Evolutionary conservation across 148 eudicot species (phyloP), one percentile per base, ranked within the genome.

Genomic region (Chenopodium suecicum): DNA sequence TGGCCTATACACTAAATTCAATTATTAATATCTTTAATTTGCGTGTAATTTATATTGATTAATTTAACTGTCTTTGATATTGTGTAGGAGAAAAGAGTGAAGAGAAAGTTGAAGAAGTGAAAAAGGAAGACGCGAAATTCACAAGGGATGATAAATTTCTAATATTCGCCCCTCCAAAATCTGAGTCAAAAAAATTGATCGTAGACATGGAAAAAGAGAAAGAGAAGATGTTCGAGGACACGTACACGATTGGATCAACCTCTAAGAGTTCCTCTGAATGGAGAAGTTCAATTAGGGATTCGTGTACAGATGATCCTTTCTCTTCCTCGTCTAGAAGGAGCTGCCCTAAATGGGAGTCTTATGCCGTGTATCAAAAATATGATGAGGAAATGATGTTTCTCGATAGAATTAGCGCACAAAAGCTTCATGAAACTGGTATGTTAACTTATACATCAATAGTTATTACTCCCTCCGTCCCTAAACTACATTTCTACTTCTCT

Each of bases 331-430:
- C 99, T 0, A 83, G 99, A 73, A 88, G 98, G 68, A 95, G 97
- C 77, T 95, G 99, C 75, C 98, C 94, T 4, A 94, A 94, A 73
- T 95, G 99, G 99, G 99, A 95, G 82, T 95, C 99, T 2, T 95
- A 93, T 84, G 89, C 97, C 32, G 91, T 95, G 4, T 95, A 92
- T 80, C 98, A 95, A 34, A 95, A 95, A 80, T 95, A 95, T 80
- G 98, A 95, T 71, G 98, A 95, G 81, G 98, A 95, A 77, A 95
- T 94, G 97, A 80, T 87, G 63, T 92, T 89, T 82, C 80, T 95
- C 9, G 98, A 92, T 66, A 80, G 90, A 85, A 90, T 95, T 52
- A 93, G 93, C 78, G 93, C 88, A 14, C 99, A 92, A 81, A 95
- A 95, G 79, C 99, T 95, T 82, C 94, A 89, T 56, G 98, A 95